A percentile compares a stretch with the other conserved stretches of the same genome.
phyloP scores from a whole-genome alignment of 768 basidiomycete genomes.

The Hydnum rufescens region DNA sequence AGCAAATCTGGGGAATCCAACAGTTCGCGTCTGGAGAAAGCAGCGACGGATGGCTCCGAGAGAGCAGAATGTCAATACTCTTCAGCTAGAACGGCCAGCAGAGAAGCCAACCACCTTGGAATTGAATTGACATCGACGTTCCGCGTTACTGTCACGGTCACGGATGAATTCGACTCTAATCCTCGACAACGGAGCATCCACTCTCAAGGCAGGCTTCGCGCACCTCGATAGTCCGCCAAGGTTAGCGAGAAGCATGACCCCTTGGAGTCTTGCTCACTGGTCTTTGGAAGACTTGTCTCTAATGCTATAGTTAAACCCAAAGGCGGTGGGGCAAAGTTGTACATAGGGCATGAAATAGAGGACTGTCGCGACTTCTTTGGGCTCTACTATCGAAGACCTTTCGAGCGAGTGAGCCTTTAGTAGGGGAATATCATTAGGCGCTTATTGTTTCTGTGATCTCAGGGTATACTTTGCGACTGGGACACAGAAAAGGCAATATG shows the following conservation, averaged over 20 bases:
- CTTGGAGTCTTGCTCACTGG: background rate
- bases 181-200: conserved; percentile 74
- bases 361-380: conserved; percentile 63
- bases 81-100: background rate
- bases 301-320: conserved; percentile 78
- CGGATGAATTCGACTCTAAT: conserved; percentile 29
- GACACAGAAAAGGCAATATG: conserved; percentile 87
- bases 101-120: background rate
- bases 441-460: conserved; percentile 14
- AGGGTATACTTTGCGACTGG: conserved; percentile 93
- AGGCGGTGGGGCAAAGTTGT: conserved; percentile 50
- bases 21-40: background rate
- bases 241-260: conserved; percentile 11
- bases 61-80: no score
- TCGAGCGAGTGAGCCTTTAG: conserved; percentile 63
- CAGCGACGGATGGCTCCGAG: background rate
- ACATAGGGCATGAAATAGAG: conserved; percentile 70
- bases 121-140: background rate
- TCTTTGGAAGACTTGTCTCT: conserved; percentile 34
- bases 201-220: conserved; percentile 54
- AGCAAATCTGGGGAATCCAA: background rate
- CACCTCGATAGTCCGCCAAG: conserved; percentile 16
- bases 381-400: conserved; percentile 63
- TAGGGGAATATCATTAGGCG: conserved; percentile 5
- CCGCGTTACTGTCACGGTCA: background rate